Conservation (phyloP, 352 stramenopile species). For the Globisporangium yorkense region DNA sequence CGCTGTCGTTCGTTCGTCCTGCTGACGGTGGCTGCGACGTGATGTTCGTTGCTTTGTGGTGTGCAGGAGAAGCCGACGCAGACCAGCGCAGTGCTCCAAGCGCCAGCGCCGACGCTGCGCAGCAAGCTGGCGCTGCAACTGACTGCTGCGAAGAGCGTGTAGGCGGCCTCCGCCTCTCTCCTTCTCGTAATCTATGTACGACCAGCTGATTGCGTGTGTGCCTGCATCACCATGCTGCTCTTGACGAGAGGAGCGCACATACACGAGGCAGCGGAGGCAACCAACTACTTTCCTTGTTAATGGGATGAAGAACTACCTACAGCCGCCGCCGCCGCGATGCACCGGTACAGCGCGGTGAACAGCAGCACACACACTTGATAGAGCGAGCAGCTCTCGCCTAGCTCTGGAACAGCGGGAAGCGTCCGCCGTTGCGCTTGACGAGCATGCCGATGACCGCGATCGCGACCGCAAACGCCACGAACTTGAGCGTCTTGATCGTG, state of each 20-base stretch:
- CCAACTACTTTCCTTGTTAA: too few species aligned
- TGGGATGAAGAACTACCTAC: too few species aligned
- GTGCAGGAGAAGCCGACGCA: slow-evolving; percentile 8
- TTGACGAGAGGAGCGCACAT: too few species aligned
- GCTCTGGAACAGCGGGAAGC: background rate
- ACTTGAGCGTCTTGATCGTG: slow-evolving; percentile 1
- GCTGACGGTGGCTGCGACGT: too few species aligned
- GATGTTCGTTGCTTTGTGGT: background rate
- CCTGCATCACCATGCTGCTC: too few species aligned
- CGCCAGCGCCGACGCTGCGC: slow-evolving; percentile 24
- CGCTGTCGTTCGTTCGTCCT: background rate
- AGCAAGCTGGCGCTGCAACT: slow-evolving; percentile 40
- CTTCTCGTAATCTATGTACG: background rate
- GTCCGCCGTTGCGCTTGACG: background rate
- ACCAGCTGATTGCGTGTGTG: background rate
- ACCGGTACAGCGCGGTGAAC: slow-evolving; percentile 17
- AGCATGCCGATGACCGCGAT: slow-evolving; percentile 3
- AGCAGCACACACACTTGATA: slow-evolving; percentile 6
- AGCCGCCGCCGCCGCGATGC: too few species aligned
- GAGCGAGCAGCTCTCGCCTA: slow-evolving; percentile 4
- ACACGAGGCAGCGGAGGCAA: too few species aligned
- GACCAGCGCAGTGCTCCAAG: background rate
- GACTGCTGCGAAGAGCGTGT: slow-evolving; percentile 31
- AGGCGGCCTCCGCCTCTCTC: slow-evolving; percentile 1
- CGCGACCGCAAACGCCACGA: background rate